phyloP scores from a whole-genome alignment of 805 yeast species.

The Ogataea henricii region DNA sequence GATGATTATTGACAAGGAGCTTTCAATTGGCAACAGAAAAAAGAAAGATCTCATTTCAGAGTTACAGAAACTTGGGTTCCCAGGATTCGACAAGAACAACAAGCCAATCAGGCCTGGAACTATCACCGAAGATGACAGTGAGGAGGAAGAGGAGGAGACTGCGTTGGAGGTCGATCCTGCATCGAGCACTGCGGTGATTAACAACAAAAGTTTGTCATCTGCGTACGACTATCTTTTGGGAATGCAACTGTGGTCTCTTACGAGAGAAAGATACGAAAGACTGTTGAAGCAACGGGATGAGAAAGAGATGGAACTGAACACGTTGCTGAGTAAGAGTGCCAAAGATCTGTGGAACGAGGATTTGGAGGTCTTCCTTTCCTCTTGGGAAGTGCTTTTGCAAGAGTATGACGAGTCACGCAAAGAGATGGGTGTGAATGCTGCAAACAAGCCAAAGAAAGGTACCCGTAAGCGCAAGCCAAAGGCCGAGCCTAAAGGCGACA shows the following conservation, averaged over 20 bases:
- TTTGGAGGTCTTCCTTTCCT: constrained; percentile 67
- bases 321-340: constrained; percentile 66
- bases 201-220: constrained; percentile 53
- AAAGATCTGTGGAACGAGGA: constrained; percentile 89
- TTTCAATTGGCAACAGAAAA: constrained; percentile 74
- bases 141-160: constrained; percentile 33
- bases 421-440: constrained; percentile 46
- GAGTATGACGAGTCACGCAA: constrained; percentile 64
- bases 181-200: constrained; percentile 43
- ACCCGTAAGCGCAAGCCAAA: constrained; percentile 35
- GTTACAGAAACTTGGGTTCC: constrained; percentile 66
- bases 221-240: constrained; percentile 86
- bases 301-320: constrained; percentile 70
- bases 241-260: constrained; percentile 92
- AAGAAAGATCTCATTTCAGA: constrained; percentile 63
- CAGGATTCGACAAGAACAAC: constrained; percentile 72
- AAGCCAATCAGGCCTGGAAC: constrained; percentile 47
- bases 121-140: constrained; percentile 42
- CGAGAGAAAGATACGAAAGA: constrained; percentile 83
- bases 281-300: constrained; percentile 71
- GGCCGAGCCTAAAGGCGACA: constrained; percentile 8
- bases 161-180: constrained; percentile 39
- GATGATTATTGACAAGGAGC: constrained; percentile 76
- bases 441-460: constrained; percentile 42
- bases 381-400: constrained; percentile 68